Evolutionary conservation across 1,139 yeast species (phyloP), one percentile per base, ranked within the genome.

Genomic region (Komagataea norvegica): DNA sequence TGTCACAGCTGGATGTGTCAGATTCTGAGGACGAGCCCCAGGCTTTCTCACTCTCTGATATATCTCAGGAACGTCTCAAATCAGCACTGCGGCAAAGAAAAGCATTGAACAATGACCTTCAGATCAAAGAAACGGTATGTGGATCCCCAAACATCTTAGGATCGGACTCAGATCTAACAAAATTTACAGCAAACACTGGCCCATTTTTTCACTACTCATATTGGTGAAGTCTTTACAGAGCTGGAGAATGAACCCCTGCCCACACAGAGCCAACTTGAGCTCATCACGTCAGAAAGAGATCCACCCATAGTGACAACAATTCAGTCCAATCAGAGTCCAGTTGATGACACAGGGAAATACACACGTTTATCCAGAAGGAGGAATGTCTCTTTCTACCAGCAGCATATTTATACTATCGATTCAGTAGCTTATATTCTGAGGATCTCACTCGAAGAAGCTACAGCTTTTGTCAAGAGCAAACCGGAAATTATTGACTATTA

Each of bases 381-480:
- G n/a, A 42, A 45, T 25, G 29, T 45, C 7, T 45, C 52, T 2
- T 45, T 47, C 21, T 42, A 41, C 18, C 54, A 51, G 29, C 48
- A 49, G 29, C 55, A 51, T 19, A 47, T 51, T 8, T 52, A 49
- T 28, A 49, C 51, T 2, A 47, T 51, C n/a, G 56, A 52, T 26
- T 38, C 45, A 2, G 52, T 52, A 1, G 37, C 47, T 1, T 51
- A 48, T 27, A 30, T 34, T 11, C 35, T 51, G 14, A 42, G 36
- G 15, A 43, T 51, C 3, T 35, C 47, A 6, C 19, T 33, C 1
- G 49, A 44, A 21, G 40, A 43, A 6, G 56, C 56, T 1, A 38
- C 48, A 7, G 46, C 42, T 9, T 16, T 51, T 10, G 54, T 52
- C 13, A 39, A 43, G 15, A 26, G 37, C 6, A 47, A 44, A 8